Evolutionary conservation across 208 protist species (phyloP), one percentile per base, ranked within the genome.

Genomic region (Leishmania guyanensis): DNA sequence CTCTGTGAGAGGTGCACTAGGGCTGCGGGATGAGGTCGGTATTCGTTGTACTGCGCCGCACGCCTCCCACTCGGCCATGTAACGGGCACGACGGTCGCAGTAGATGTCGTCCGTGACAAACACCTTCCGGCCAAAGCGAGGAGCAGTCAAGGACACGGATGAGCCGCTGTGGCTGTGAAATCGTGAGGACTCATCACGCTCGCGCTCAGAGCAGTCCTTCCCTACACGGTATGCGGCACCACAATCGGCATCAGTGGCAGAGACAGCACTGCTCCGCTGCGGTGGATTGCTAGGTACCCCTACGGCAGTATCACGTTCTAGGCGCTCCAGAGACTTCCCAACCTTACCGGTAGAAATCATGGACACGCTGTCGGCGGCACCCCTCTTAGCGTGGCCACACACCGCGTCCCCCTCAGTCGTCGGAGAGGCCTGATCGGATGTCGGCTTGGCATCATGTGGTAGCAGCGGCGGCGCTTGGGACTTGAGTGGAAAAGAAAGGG

Each of bases 21-120:
- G 87, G 76, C 91, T 94, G 53, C 88, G 89, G 39, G 76, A 83
- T 36, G 80, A 83, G 4, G 79, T 62, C 9, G 69, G 75, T 33
- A 95, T 43, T 3, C 71, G 87, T 20, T 82, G 78, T 46, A 96
- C 77, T 26, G 77, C 77, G 12, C 94, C 94, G 43, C 86, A 70
- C 77, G 81, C 66, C 83, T 97, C 92, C 88, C 92, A 92, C 58
- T 83, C 83, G 2, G 87, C 78, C 58, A 97, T 84, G 75, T 89
- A 85, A 65, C 89, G 80, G 3, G 85, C 80, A 22, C 94, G 91
- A 14, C 88, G 87, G 62, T 82, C 84, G 33, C 93, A 81, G 84
- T 95, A 89, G 54, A 75, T 80, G 74, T 94, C 90, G 77, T 97
- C 92, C 5, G 94, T 96, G 65, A 97, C 94, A 77, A 92, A 95